Evolutionary conservation across 2,329 filamentous ascomycete genomes (phyloP), one percentile per base, ranked within the genome.

Genomic region (Coleophoma cylindrospora): DNA sequence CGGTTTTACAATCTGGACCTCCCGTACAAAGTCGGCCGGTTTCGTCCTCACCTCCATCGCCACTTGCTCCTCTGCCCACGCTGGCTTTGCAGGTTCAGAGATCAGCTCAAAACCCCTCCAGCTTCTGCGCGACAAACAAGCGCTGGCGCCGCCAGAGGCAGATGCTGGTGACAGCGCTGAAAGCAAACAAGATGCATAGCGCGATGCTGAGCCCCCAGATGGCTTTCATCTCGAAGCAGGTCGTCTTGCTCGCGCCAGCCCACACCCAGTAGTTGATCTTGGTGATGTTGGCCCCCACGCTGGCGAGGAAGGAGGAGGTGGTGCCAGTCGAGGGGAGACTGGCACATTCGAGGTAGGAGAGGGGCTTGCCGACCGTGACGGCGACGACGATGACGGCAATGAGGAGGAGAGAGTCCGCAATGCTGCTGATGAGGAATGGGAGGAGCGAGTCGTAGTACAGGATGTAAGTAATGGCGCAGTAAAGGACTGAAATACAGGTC

Each of bases 181-280:
- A 76, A 54, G 80, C 76, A 61, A 88, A 89, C 34, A 89, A 70
- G 40, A 87, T 79, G 66, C 84, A 90, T 45, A 95, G 77, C 4
- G 84, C 84, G 67, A 96, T 91, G 66, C 83, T 81, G 53, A 96
- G 70, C 1, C 90, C 91, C 91, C 91, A 96, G 57, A 94, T 81
- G 14, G 87, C 81, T 76, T 95, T 95, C 67, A 91, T 83, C 73
- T 94, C 84, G 62, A 84, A 83, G 72, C 91, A 96, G 49, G 87
- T 87, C 15, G 78, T 67, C 66, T 75, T 75, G 58, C 74, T 75
- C 4, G 74, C 71, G 49, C 74, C 74, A 19, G 76, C 73, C 68
- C 79, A 78, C 41, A 72, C 64, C 47, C 74, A 66, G 61, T 73
- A 75, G 54, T 69, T 70, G 34, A 68, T 59, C 51, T 70, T 68